Evolutionary conservation across 75 land plant species (phyloP).

Genomic region (Pinus albicaulis): DNA sequence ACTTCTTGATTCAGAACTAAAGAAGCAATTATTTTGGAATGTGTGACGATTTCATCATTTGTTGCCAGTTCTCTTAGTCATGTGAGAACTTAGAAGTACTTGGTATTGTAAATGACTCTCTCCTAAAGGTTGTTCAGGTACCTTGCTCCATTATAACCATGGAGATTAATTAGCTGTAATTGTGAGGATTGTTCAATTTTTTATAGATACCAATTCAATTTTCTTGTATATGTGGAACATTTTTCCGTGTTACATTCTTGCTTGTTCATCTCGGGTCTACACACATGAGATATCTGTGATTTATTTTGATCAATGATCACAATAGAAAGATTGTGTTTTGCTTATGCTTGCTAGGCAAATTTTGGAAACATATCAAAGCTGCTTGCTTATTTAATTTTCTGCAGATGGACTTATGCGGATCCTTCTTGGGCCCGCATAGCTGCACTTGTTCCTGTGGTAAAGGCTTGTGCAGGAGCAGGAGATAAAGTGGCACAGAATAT

Average conservation of each 20-base stretch:
- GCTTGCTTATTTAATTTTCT: background rate
- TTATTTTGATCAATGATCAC: background rate
- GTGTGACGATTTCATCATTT: background rate
- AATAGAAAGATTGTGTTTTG: background rate
- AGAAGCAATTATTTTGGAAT: background rate
- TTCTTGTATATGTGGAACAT: background rate
- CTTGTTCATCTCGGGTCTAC: background rate
- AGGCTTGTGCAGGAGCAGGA: conserved; percentile 83
- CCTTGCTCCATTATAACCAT: background rate
- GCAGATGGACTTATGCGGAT: conserved; percentile 97
- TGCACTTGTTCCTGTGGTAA: conserved; percentile 83
- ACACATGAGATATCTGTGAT: background rate
- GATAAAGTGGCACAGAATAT: conserved; percentile 76
- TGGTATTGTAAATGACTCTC: background rate
- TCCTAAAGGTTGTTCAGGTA: background rate
- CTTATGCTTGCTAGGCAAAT: background rate
- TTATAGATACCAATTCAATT: background rate
- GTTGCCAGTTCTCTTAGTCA: too few relatives aligned
- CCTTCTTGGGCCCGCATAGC: conserved; percentile 96
- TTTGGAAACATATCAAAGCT: background rate
- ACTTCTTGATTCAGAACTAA: background rate
- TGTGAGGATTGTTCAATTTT: background rate
- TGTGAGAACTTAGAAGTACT: background rate
- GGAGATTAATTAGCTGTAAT: background rate
- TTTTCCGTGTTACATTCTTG: background rate